Base-by-base conservation (phyloP, 2,329 filamentous ascomycete species). In the Trichoderma koningii region DNA sequence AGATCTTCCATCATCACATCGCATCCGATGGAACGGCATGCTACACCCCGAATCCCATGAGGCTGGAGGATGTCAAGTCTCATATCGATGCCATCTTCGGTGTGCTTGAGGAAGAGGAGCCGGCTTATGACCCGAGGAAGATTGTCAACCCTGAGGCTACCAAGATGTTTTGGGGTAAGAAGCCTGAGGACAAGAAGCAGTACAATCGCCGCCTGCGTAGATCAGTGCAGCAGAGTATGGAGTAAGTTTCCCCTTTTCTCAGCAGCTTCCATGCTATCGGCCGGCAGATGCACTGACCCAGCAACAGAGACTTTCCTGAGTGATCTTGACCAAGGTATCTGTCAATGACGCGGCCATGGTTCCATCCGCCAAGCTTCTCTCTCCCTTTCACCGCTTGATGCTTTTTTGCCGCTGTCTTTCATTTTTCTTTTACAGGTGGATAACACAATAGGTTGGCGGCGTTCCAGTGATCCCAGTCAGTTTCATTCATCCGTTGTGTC, bases 101-200 rank as follows among this genome's bases (percentile, higher is more conserved):
- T 7, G 85, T 89, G 0, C 81, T 98, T n/a, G 93, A 97, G 73
- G 93, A 98, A 64, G 92, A 96, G 66, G 84, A 87, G 2, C 92
- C 93, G 0, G 89, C 90, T 0, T 98, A 96, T 73, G 95, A 99
- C 73, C 95, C 95, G 0, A 85, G 94, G 52, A 93, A 91, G 12
- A 85, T 92, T 38, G 92, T 98, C 44, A 89, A 97, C 69, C 90
- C 88, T 0, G 93, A 97, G 72, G 93, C 93, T 2, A 89, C 90
- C 47, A 91, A 88, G 75, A 80, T 98, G 52, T 95, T 89, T 73
- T 99, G 95, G 94, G 93, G 93, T 3, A 83, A 83, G 4, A 78
- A 85, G 0, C 66, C 74, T 2, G 89, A 93, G 2, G 89, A 94
- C 61, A 90, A 91, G 74, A 97, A 93, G 77, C 79, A 87, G 69